Base-by-base conservation (phyloP, 805 yeast genomes). In the Zygoascus ofunaensis region DNA sequence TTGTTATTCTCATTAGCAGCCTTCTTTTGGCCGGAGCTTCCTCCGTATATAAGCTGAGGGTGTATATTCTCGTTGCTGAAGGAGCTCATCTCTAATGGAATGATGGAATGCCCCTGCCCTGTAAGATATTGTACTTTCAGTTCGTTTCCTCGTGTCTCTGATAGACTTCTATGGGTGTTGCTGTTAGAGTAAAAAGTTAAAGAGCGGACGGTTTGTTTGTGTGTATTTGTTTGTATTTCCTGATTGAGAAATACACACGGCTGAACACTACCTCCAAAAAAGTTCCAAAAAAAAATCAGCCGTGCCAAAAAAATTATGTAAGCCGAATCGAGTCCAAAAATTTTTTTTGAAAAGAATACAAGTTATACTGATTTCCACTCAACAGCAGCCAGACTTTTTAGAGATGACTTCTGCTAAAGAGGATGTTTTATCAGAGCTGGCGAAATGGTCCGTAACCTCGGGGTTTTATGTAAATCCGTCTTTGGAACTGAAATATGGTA, bases 141-240 rank as follows among this genome's bases (percentile, higher is more conserved):
- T n/a, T n/a, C n/a, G n/a, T n/a, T n/a, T n/a, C n/a, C n/a, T n/a
- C n/a, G n/a, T n/a, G n/a, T n/a, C n/a, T n/a, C n/a, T n/a, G n/a
- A n/a, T n/a, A n/a, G n/a, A n/a, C n/a, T n/a, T n/a, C n/a, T n/a
- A n/a, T n/a, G n/a, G n/a, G n/a, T 26, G 30, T 12, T 26, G 30
- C 30, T 26, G 30, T 26, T 26, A 12, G 30, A 26, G 32, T 20
- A 37, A 14, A 15, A 18, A 17, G 12, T 17, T 14, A 24, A 23
- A n/a, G 22, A 3, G 12, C 15, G 20, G 5, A 15, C 36, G 7
- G 36, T n/a, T 7, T 34, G 36, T 34, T 7, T 34, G 36, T 34
- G 33, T 26, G 8, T 24, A 33, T 37, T 37, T 37, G 41, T 37
- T 37, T 37, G 41, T 37, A 37, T 37, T 37, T 37, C 41, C 41